Conservation (phyloP, 2,329 filamentous ascomycete genomes). For the Coniochaeta pulveracea region DNA sequence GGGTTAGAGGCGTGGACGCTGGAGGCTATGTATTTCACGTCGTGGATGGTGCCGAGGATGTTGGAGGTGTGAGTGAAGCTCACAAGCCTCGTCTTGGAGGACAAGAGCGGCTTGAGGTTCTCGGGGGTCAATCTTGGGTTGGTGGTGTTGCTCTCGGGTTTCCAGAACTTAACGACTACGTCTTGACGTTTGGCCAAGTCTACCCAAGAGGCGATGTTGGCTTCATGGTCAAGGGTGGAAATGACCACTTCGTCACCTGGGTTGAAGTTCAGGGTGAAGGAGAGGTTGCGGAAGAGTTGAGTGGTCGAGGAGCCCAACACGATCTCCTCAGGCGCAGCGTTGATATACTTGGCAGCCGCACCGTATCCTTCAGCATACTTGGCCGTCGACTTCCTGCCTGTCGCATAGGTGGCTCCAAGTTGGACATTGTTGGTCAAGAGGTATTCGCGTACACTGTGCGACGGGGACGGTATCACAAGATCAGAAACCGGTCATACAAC, state of each 20-base stretch:
- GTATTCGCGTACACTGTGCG: conserved; percentile 49
- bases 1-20: conserved; percentile 36
- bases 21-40: conserved; percentile 43
- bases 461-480: background rate
- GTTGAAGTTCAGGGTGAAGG: conserved; percentile 38
- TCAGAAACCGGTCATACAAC: conserved; percentile 3
- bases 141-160: conserved; percentile 8
- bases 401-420: conserved; percentile 58
- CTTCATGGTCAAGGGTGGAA: conserved; percentile 65
- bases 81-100: conserved; percentile 55
- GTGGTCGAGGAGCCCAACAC: conserved; percentile 66
- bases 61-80: conserved; percentile 66
- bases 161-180: conserved; percentile 62
- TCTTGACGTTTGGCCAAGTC: conserved; percentile 50
- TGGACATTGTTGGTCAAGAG: conserved; percentile 62
- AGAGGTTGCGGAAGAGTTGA: conserved; percentile 64
- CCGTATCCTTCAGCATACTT: conserved; percentile 48
- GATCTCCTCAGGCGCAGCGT: conserved; percentile 54
- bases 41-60: conserved; percentile 60
- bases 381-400: conserved; percentile 46
- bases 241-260: conserved; percentile 57
- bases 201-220: conserved; percentile 66
- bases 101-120: conserved; percentile 47
- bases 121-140: conserved; percentile 49
- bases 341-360: conserved; percentile 60